A percentile compares a stretch with the other conserved stretches of the same genome.
Conservation (phyloP, 768 basidiomycete genomes). For the Mycena venus region DNA sequence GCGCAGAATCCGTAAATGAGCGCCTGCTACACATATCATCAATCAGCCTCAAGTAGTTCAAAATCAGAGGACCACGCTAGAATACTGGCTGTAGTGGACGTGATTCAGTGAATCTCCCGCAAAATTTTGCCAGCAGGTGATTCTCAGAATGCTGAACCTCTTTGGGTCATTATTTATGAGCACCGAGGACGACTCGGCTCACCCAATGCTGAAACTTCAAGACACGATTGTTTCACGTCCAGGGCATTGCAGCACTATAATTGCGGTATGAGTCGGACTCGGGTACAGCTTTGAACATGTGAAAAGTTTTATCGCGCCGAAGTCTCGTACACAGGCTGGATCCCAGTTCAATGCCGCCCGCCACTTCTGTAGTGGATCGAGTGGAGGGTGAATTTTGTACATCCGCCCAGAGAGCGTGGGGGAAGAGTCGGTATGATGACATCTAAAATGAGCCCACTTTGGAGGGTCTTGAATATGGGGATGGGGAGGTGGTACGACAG, state of each 20-base stretch:
- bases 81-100: conserved; percentile 3
- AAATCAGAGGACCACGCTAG: too few species aligned
- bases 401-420: conserved; percentile 5
- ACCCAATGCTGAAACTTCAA: background rate
- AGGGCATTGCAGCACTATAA: conserved; percentile 6
- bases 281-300: background rate
- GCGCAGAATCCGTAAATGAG: too few species aligned
- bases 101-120: background rate
- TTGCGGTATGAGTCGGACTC: background rate
- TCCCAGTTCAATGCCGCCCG: conserved; percentile 3
- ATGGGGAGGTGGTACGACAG: too few species aligned
- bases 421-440: conserved; percentile 8
- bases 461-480: too few species aligned
- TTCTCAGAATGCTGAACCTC: conserved; percentile 14
- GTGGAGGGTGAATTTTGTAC: conserved; percentile 9
- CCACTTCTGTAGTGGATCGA: background rate
- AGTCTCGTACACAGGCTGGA: conserved; percentile 3
- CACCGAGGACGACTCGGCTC: background rate
- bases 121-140: background rate
- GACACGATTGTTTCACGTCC: background rate
- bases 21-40: too few species aligned
- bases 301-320: conserved; percentile 3
- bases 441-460: too few species aligned
- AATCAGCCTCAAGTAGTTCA: too few species aligned
- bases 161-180: background rate